Conservation (phyloP, 2,329 filamentous ascomycete genomes). For the Phyllosticta citrichinensis region DNA sequence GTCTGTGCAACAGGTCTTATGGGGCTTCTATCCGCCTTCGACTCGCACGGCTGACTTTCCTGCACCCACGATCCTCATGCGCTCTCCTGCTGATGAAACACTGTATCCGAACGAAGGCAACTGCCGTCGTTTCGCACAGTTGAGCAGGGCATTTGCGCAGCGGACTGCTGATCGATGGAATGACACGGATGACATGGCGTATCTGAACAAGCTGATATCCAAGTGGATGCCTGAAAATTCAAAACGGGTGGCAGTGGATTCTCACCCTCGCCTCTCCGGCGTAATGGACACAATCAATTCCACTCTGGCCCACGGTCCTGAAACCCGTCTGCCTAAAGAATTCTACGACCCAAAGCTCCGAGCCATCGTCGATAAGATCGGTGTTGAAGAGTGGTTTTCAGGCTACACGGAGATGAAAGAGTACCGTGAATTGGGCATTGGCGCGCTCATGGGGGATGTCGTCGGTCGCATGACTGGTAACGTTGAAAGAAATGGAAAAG, state of each 20-base stretch:
- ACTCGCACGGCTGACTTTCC: slow-evolving; percentile 33
- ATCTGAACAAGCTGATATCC: slow-evolving; percentile 65
- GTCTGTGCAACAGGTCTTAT: slow-evolving; percentile 41
- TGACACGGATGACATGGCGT: slow-evolving; percentile 66
- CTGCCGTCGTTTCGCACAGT: slow-evolving; percentile 38
- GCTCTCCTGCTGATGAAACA: slow-evolving; percentile 38
- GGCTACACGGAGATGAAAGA: slow-evolving; percentile 78
- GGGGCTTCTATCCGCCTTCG: slow-evolving; percentile 37
- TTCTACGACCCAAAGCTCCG: slow-evolving; percentile 75
- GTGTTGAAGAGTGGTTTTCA: slow-evolving; percentile 84
- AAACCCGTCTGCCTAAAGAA: slow-evolving; percentile 67
- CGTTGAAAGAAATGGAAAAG: slow-evolving; percentile 24
- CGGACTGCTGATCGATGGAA: slow-evolving; percentile 40
- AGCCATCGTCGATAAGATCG: slow-evolving; percentile 60
- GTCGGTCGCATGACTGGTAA: slow-evolving; percentile 42
- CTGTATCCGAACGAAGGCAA: slow-evolving; percentile 41
- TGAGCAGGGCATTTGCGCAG: slow-evolving; percentile 38
- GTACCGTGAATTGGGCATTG: slow-evolving; percentile 84
- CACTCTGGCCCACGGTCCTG: slow-evolving; percentile 71
- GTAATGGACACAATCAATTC: slow-evolving; percentile 93
- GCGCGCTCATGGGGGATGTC: slow-evolving; percentile 73
- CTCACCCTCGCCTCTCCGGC: slow-evolving; percentile 71
- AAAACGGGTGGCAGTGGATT: slow-evolving; percentile 68
- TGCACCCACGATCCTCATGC: slow-evolving; percentile 34
- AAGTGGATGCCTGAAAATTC: slow-evolving; percentile 72